phyloP scores from a whole-genome alignment of 345 rosid species.

The Sonneratia caseolaris region DNA sequence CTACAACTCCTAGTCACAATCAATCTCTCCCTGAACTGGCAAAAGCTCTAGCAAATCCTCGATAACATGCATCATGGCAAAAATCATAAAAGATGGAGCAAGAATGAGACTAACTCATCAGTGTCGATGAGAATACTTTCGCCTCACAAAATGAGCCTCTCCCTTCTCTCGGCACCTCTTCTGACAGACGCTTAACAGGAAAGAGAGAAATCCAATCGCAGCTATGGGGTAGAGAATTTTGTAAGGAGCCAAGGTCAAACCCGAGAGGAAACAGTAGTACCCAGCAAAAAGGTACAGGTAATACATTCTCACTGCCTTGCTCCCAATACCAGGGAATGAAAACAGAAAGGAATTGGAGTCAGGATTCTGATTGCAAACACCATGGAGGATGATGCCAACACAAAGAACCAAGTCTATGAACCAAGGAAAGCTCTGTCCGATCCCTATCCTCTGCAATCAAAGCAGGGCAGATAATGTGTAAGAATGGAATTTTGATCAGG shows the following conservation, averaged over 20 bases:
- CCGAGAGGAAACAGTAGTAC: slow-evolving; percentile 54
- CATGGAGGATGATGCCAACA: slow-evolving; percentile 57
- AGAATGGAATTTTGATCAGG: background rate
- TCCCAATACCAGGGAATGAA: slow-evolving; percentile 33
- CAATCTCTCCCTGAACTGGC: background rate
- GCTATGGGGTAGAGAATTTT: slow-evolving; percentile 68
- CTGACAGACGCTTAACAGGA: slow-evolving; percentile 37
- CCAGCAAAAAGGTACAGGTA: slow-evolving; percentile 54
- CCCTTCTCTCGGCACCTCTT: slow-evolving; percentile 37
- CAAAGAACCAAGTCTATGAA: slow-evolving; percentile 64
- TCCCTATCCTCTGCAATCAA: slow-evolving; percentile 55
- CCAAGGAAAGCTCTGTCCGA: slow-evolving; percentile 69
- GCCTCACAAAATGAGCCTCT: slow-evolving; percentile 40
- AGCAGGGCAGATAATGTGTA: background rate
- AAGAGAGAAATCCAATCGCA: slow-evolving; percentile 47
- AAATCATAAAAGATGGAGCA: background rate
- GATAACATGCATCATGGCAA: background rate
- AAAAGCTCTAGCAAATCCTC: background rate
- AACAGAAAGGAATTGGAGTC: slow-evolving; percentile 37
- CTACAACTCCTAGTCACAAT: background rate
- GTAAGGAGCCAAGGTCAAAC: slow-evolving; percentile 67
- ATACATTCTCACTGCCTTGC: slow-evolving; percentile 39
- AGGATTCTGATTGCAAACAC: slow-evolving; percentile 45
- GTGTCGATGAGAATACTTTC: slow-evolving; percentile 73
- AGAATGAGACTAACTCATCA: slow-evolving; percentile 14